Conservation (phyloP, 208 protist genomes). For the Paratrypanosoma confusum region DNA sequence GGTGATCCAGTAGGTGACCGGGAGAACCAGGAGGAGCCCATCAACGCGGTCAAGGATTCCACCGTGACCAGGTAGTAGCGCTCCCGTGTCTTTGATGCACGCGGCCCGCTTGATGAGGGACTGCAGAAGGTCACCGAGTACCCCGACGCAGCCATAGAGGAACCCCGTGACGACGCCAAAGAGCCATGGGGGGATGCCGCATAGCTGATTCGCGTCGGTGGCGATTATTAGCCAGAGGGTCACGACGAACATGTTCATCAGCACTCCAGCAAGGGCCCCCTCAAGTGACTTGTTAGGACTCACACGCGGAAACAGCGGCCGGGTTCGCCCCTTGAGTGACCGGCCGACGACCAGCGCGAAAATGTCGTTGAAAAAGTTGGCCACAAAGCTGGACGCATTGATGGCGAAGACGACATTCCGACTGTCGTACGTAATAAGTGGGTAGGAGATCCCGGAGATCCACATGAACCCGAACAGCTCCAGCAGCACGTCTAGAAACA, state of each 20-base stretch:
- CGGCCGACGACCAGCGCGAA: slow-evolving; percentile 55
- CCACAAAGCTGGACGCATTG: slow-evolving; percentile 34
- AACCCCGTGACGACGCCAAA: slow-evolving; percentile 47
- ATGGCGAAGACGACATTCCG: slow-evolving; percentile 37
- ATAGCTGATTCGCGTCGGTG: slow-evolving; percentile 7
- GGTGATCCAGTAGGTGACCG: slow-evolving; percentile 45
- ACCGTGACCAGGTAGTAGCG: slow-evolving; percentile 80
- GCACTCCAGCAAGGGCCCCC: slow-evolving; percentile 56
- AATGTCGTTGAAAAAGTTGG: slow-evolving; percentile 79
- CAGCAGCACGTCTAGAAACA: slow-evolving; percentile 72
- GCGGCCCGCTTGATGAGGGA: slow-evolving; percentile 81
- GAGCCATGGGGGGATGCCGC: too few relatives aligned
- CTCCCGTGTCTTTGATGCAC: slow-evolving; percentile 75
- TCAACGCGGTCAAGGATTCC: slow-evolving; percentile 86
- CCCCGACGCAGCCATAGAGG: slow-evolving; percentile 50
- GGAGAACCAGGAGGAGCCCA: slow-evolving; percentile 68
- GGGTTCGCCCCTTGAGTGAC: slow-evolving; percentile 17
- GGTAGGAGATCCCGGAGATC: slow-evolving; percentile 39
- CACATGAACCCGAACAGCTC: slow-evolving; percentile 79
- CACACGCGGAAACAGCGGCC: slow-evolving; percentile 45
- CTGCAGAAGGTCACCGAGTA: slow-evolving; percentile 81
- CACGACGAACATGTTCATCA: slow-evolving; percentile 34
- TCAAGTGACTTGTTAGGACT: slow-evolving; percentile 88
- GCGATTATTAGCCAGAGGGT: slow-evolving; percentile 13
- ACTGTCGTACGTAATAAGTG: slow-evolving; percentile 44